These are phyloP conservation scores for Penicillium turbatum DNA, from an alignment of 495 filamentous ascomycete genomes.

Conservation along the genomic window DNA sequence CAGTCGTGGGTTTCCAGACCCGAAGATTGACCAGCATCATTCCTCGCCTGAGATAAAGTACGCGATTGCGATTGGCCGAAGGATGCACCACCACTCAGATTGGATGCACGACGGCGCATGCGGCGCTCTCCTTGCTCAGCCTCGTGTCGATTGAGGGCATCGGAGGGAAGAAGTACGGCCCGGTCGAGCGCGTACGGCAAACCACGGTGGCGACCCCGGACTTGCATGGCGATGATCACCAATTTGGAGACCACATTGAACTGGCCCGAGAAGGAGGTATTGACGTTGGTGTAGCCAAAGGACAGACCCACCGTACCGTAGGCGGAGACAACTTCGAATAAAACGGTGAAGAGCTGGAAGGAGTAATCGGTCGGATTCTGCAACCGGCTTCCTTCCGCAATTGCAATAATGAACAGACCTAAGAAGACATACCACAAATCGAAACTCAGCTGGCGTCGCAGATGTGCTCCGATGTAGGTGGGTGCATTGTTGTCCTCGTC, in stretches of 20 bases:
- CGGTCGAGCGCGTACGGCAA: slow-evolving; percentile 89
- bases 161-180: slow-evolving; percentile 78
- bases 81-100: slow-evolving; percentile 40
- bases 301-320: slow-evolving; percentile 94
- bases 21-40: slow-evolving; percentile 25
- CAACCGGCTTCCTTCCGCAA: slow-evolving; percentile 68
- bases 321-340: slow-evolving; percentile 89
- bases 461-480: slow-evolving; percentile 81
- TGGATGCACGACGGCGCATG: slow-evolving; percentile 52
- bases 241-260: slow-evolving; percentile 82
- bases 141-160: slow-evolving; percentile 68
- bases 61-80: slow-evolving; percentile 26
- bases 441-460: slow-evolving; percentile 85
- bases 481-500: slow-evolving; percentile 50
- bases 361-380: slow-evolving; percentile 50
- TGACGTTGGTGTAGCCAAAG: slow-evolving; percentile 69
- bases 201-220: slow-evolving; percentile 88
- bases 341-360: slow-evolving; percentile 75
- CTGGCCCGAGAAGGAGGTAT: slow-evolving; percentile 74
- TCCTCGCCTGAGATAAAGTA: slow-evolving; percentile 19
- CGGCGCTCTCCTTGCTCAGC: slow-evolving; percentile 53
- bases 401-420: slow-evolving; percentile 81
- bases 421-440: slow-evolving; percentile 94
- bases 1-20: slow-evolving; percentile 30
- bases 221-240: slow-evolving; percentile 88